Evolutionary conservation across 176 grass and related monocot species (phyloP).

Genomic region (Eremochloa ophiuroides): DNA sequence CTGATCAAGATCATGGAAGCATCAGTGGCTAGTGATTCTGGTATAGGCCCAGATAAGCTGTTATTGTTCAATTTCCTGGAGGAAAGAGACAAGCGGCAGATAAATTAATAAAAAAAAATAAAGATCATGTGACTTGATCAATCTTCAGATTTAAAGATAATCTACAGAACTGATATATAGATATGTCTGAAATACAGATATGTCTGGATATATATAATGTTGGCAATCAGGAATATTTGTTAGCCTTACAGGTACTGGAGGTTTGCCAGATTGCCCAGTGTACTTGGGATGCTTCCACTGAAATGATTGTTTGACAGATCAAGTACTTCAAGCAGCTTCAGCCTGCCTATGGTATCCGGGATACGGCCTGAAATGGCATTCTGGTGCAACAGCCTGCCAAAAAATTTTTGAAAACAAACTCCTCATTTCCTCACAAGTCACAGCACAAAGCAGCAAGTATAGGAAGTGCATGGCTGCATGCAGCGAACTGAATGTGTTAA

Average conservation of each 20-base stretch:
- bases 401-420: constrained; percentile 3
- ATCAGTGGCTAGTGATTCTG: constrained; percentile 48
- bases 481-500: background rate
- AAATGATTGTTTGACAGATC: constrained; percentile 73
- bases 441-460: background rate
- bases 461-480: background rate
- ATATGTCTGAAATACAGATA: background rate
- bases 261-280: constrained; percentile 31
- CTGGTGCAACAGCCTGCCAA: constrained; percentile 52
- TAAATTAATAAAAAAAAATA: too few species aligned
- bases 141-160: background rate
- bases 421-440: background rate
- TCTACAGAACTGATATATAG: background rate
- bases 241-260: constrained; percentile 61
- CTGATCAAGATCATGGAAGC: constrained; percentile 32
- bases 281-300: constrained; percentile 55
- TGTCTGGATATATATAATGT: background rate
- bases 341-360: constrained; percentile 46
- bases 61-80: constrained; percentile 74
- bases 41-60: constrained; percentile 64
- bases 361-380: constrained; percentile 68
- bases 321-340: constrained; percentile 48
- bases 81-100: background rate
- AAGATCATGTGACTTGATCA: background rate
- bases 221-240: background rate